phyloP scores from a whole-genome alignment of 805 yeast species.

The Yamadazyma insecticola region DNA sequence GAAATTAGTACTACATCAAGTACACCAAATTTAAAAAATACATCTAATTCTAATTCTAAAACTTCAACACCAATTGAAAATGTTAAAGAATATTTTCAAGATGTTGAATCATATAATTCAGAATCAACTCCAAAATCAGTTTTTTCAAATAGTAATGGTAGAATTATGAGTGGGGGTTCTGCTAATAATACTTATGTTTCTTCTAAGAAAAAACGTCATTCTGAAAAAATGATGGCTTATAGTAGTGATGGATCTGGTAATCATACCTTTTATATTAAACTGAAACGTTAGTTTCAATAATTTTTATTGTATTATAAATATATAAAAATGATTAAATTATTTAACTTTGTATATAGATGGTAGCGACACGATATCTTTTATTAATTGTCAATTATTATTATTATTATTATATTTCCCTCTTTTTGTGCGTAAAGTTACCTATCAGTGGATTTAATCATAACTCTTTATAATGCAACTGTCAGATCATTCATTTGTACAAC shows the following conservation, averaged over 20 bases:
- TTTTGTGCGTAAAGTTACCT: too few species aligned
- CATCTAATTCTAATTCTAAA: slow-evolving; percentile 1
- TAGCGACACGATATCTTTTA: background rate
- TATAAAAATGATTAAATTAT: too few species aligned
- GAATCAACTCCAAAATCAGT: slow-evolving; percentile 18
- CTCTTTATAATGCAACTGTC: too few species aligned
- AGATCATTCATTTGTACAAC: slow-evolving; percentile 11
- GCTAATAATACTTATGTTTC: slow-evolving; percentile 1
- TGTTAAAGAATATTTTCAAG: slow-evolving; percentile 13
- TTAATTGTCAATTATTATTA: too few species aligned
- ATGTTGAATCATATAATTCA: slow-evolving; percentile 7
- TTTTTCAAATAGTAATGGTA: slow-evolving; percentile 20
- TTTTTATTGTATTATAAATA: too few species aligned
- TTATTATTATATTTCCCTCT: too few species aligned
- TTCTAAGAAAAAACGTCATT: slow-evolving; percentile 9
- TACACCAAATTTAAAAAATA: slow-evolving; percentile 1
- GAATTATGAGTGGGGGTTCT: slow-evolving; percentile 16
- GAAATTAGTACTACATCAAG: slow-evolving; percentile 9
- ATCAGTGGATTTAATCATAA: too few species aligned
- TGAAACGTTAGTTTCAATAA: slow-evolving; percentile 29
- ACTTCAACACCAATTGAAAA: slow-evolving; percentile 9
- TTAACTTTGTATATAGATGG: too few species aligned
- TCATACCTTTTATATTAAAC: slow-evolving; percentile 32
- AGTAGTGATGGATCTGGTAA: slow-evolving; percentile 37
- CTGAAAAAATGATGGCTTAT: slow-evolving; percentile 38